Percentiles rank a stretch among this genome's conserved stretches.
phyloP scores from a whole-genome alignment of 305 asterid genomes.

The Lippia alba region DNA sequence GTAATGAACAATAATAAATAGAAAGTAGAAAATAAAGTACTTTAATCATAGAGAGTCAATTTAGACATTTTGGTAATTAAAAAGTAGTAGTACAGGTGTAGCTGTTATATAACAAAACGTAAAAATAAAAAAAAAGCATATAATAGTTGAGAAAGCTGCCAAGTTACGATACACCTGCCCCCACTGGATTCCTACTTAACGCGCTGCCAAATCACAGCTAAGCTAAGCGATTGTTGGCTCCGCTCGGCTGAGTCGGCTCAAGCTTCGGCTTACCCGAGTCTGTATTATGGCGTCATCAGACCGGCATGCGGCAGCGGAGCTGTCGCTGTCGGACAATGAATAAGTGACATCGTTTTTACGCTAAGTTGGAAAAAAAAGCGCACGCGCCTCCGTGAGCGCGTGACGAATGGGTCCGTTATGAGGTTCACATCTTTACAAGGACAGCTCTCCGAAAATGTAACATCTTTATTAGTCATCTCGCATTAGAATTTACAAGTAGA shows the following conservation, averaged over 20 bases:
- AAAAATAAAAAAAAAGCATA: too few species aligned
- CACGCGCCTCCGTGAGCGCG: slow-evolving; percentile 20
- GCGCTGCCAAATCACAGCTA: neutral
- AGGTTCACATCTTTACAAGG: slow-evolving; percentile 20
- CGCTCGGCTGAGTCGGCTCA: too few species aligned
- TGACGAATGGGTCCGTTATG: neutral
- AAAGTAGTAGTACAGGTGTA: neutral
- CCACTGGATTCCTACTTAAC: slow-evolving; percentile 1
- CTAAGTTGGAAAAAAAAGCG: slow-evolving; percentile 20
- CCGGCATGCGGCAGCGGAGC: slow-evolving; percentile 31
- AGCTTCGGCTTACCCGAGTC: neutral
- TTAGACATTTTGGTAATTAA: neutral
- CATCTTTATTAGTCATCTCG: slow-evolving; percentile 25
- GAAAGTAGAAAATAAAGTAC: too few species aligned
- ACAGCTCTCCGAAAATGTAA: slow-evolving; percentile 36
- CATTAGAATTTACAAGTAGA: too few species aligned
- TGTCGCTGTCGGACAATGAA: slow-evolving; percentile 31
- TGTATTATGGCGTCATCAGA: slow-evolving; percentile 10
- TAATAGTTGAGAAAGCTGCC: slow-evolving; percentile 14
- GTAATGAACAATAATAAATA: too few species aligned
- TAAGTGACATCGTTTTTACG: slow-evolving; percentile 28
- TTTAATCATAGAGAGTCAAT: too few species aligned
- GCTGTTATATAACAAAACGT: neutral
- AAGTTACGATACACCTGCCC: slow-evolving; percentile 28
- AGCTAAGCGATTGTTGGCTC: neutral